Conservation (phyloP, 306 rosid genomes). For the Morella rubra region DNA sequence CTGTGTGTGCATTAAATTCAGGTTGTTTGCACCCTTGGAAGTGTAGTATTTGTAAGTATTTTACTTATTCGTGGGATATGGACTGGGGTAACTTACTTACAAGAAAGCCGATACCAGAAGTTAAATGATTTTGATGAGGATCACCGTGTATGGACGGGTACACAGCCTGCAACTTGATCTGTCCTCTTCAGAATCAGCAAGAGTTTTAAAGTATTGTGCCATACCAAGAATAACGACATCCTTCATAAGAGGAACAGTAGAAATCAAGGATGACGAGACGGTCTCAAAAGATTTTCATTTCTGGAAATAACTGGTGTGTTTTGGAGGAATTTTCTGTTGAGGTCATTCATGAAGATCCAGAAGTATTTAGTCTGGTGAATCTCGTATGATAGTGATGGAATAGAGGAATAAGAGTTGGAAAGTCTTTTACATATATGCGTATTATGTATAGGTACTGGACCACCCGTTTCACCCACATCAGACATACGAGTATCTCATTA, state of each 20-base stretch:
- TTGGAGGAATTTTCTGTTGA: background rate
- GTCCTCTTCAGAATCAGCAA: background rate
- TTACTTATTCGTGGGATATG: slow-evolving; percentile 72
- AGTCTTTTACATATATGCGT: background rate
- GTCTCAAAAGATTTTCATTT: background rate
- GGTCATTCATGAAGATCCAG: slow-evolving; percentile 5
- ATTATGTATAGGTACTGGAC: background rate
- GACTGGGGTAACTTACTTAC: slow-evolving; percentile 60
- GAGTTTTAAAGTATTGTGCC: background rate
- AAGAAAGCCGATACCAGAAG: slow-evolving; percentile 46
- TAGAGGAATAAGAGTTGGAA: background rate
- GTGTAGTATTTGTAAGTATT: slow-evolving; percentile 71
- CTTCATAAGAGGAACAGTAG: background rate
- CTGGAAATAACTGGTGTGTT: background rate
- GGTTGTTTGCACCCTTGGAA: slow-evolving; percentile 78
- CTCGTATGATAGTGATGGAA: background rate
- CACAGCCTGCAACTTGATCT: slow-evolving; percentile 52
- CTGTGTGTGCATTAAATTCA: slow-evolving; percentile 27
- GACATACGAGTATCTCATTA: background rate
- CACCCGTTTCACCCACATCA: background rate
- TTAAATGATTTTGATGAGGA: slow-evolving; percentile 41
- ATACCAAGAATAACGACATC: background rate
- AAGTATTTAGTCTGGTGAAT: background rate
- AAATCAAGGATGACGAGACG: slow-evolving; percentile 4
- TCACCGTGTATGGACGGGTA: slow-evolving; percentile 49